Conservation (phyloP, 2,329 filamentous ascomycete genomes). For the Colletotrichum sp. region DNA sequence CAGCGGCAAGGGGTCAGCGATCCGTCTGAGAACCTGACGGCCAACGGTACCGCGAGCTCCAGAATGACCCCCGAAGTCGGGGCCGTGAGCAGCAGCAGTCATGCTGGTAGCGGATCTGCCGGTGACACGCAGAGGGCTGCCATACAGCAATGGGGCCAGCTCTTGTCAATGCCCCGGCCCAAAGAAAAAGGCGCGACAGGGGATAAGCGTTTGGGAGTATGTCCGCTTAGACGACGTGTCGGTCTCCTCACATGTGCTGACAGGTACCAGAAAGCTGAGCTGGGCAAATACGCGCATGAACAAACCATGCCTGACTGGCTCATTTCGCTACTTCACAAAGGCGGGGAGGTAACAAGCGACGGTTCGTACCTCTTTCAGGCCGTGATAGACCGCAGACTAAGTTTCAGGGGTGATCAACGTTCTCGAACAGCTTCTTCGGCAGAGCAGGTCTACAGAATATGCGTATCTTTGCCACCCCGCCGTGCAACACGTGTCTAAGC, state of each 20-base stretch:
- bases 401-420: constrained; percentile 63
- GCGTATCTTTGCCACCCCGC: constrained; percentile 82
- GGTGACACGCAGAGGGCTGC: constrained; percentile 22
- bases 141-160: constrained; percentile 34
- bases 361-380: constrained; percentile 40
- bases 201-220: constrained; percentile 13
- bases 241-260: not conserved
- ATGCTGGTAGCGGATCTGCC: not conserved
- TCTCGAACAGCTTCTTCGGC: constrained; percentile 66
- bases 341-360: constrained; percentile 59
- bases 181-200: not conserved
- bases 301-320: constrained; percentile 77
- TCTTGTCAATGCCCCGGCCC: constrained; percentile 18
- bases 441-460: constrained; percentile 67
- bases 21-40: not conserved
- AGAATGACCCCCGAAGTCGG: not conserved
- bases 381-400: constrained; percentile 33
- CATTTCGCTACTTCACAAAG: constrained; percentile 63
- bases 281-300: constrained; percentile 77
- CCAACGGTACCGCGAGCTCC: not conserved
- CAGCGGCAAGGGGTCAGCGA: constrained; percentile 7
- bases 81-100: not conserved
- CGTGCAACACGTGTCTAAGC: constrained; percentile 82
- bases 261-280: constrained; percentile 57
- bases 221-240: not conserved